Evolutionary conservation across 495 filamentous ascomycete genomes (phyloP).

Genomic region (Podospora conica): DNA sequence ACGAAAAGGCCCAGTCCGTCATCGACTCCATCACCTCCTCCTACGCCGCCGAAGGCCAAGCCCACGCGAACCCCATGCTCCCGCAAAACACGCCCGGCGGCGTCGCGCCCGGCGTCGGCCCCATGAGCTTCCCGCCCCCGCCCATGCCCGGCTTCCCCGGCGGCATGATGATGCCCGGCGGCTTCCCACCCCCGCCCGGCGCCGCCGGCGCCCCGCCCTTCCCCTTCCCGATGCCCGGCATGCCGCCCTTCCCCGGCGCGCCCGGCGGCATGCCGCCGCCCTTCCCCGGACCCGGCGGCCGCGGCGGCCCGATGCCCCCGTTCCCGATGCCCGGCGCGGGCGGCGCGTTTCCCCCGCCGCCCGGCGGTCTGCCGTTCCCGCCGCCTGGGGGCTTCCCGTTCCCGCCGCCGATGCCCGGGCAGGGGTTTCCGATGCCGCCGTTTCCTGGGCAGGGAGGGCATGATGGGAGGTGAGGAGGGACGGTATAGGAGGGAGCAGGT

Average conservation of each 20-base stretch:
- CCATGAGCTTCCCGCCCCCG: constrained; percentile 35
- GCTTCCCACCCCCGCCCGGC: constrained; percentile 15
- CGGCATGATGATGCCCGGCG: constrained; percentile 27
- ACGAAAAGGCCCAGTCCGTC: constrained; percentile 96
- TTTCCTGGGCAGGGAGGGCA: constrained; percentile 19
- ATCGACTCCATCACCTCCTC: constrained; percentile 96
- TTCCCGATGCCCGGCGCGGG: constrained; percentile 51
- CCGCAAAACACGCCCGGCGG: constrained; percentile 53
- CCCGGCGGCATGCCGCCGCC: constrained; percentile 9
- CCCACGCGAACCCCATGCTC: constrained; percentile 75
- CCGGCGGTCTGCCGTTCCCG: constrained; percentile 49
- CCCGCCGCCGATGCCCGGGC: constrained; percentile 32
- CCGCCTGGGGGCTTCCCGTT: constrained; percentile 43
- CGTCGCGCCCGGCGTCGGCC: constrained; percentile 39
- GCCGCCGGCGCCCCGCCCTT: constrained; percentile 29
- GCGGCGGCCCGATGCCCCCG: constrained; percentile 53
- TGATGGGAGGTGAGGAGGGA: neutral
- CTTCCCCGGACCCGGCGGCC: constrained; percentile 41
- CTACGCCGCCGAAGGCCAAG: constrained; percentile 89
- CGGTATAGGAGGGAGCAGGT: neutral
- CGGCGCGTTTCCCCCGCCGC: constrained; percentile 32
- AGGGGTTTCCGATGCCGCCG: constrained; percentile 31
- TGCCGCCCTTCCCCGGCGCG: constrained; percentile 18
- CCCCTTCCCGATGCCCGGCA: constrained; percentile 49
- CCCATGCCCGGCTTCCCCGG: constrained; percentile 44